These are phyloP conservation scores for Pleoardoris graminearum DNA, from an alignment of 2,329 filamentous ascomycete genomes.

Conservation along the genomic window DNA sequence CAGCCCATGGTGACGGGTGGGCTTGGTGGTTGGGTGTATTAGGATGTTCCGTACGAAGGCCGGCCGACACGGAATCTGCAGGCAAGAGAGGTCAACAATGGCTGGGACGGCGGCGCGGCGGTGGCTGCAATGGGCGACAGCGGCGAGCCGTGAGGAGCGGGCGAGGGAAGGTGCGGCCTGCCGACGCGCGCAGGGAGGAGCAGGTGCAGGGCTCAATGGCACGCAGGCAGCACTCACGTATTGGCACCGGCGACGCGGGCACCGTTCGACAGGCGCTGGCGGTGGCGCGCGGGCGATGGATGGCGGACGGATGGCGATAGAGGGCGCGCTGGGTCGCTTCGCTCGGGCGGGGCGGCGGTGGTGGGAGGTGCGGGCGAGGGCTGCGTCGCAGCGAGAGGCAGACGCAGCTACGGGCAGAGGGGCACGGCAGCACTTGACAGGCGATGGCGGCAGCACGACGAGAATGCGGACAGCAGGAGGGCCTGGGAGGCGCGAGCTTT, in stretches of 20 bases:
- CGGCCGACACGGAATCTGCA: constrained; percentile 40
- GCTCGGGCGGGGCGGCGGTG: constrained; percentile 30
- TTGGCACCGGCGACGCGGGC: constrained; percentile 24
- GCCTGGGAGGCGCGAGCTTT: constrained; percentile 10
- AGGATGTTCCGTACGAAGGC: constrained; percentile 38
- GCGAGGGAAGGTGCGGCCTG: not conserved
- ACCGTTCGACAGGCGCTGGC: constrained; percentile 6
- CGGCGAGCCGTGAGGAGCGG: not conserved
- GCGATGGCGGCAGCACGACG: constrained; percentile 19
- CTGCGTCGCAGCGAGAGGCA: constrained; percentile 28
- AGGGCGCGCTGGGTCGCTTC: constrained; percentile 35
- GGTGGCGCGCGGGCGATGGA: constrained; percentile 28
- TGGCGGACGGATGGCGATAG: constrained; percentile 29
- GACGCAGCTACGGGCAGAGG: constrained; percentile 21
- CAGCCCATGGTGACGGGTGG: constrained; percentile 82
- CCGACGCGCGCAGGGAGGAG: not conserved
- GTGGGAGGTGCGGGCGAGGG: constrained; percentile 24
- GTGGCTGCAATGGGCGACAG: too few species aligned
- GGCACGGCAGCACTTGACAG: constrained; percentile 30
- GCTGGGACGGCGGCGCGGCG: not conserved
- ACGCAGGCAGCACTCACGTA: constrained; percentile 32
- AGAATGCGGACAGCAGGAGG: constrained; percentile 18
- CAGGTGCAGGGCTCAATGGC: not conserved
- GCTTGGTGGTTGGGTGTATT: constrained; percentile 26
- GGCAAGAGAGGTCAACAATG: constrained; percentile 16